These are phyloP conservation scores for Alternaria viburni DNA, from an alignment of 2,329 filamentous ascomycete species.

Conservation along the genomic window DNA sequence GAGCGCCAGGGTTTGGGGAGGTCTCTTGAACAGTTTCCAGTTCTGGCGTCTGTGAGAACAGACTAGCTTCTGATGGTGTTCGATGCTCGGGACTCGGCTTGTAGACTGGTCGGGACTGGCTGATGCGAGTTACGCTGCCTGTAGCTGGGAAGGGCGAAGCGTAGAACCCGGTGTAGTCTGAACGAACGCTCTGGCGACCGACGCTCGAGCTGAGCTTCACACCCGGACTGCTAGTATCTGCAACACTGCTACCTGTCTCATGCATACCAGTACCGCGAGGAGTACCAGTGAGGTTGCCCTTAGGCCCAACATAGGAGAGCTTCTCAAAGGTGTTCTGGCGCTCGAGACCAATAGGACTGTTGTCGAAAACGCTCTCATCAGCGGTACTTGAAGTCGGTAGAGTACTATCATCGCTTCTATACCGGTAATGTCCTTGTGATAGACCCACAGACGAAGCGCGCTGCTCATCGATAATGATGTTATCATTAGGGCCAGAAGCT, in stretches of 20 bases:
- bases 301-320: constrained; percentile 40
- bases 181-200: constrained; percentile 15
- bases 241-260: constrained; percentile 48
- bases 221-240: constrained; percentile 46
- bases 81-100: constrained; percentile 18
- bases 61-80: constrained; percentile 29
- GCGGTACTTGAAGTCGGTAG: constrained; percentile 6
- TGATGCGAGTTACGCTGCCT: constrained; percentile 31
- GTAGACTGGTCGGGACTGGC: constrained; percentile 2
- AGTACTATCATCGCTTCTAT: not conserved
- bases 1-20: constrained; percentile 17
- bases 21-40: constrained; percentile 18
- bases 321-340: constrained; percentile 47
- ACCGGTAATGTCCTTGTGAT: not conserved
- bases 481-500: constrained; percentile 46
- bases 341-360: constrained; percentile 8
- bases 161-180: constrained; percentile 29
- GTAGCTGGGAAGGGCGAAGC: constrained; percentile 26
- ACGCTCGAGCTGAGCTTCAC: constrained; percentile 26
- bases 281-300: constrained; percentile 47
- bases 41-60: constrained; percentile 22
- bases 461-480: constrained; percentile 38
- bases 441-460: not conserved
- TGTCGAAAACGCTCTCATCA: not conserved
- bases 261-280: constrained; percentile 45